phyloP scores from a whole-genome alignment of 1,284 basidiomycete species.

The Gomphus sp. region DNA sequence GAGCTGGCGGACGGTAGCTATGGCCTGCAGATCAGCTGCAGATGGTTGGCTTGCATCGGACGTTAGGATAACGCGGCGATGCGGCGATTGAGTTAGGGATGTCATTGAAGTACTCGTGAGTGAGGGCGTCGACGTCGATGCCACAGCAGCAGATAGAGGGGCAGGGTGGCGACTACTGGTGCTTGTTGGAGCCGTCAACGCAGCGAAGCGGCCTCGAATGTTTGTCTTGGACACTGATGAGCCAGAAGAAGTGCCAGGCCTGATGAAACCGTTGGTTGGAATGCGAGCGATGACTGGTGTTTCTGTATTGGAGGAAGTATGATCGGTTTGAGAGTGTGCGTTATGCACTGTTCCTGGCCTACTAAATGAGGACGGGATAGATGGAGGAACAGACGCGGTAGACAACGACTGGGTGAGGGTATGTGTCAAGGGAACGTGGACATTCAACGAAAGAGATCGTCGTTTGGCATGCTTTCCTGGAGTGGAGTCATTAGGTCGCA shows the following conservation, averaged over 20 bases:
- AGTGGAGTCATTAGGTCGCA: neutral
- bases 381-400: neutral
- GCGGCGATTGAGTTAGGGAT: conserved; percentile 15
- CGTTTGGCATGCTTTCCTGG: conserved; percentile 3
- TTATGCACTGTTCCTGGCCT: neutral
- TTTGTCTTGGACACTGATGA: conserved; percentile 2
- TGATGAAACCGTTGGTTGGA: conserved; percentile 31
- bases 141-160: conserved; percentile 17
- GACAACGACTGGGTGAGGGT: conserved; percentile 1
- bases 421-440: neutral
- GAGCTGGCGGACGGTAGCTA: conserved; percentile 4
- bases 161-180: conserved; percentile 15
- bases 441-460: conserved; percentile 6
- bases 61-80: conserved; percentile 11
- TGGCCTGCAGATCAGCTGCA: neutral
- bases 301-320: conserved; percentile 37
- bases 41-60: conserved; percentile 4
- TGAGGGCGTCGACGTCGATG: conserved; percentile 20
- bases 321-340: neutral
- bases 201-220: conserved; percentile 37
- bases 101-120: conserved; percentile 13
- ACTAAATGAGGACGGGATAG: neutral
- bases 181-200: conserved; percentile 32
- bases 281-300: conserved; percentile 30
- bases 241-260: neutral